Evolutionary conservation across 352 stramenopile species (phyloP).

Genomic region (Phytophthora lateralis): DNA sequence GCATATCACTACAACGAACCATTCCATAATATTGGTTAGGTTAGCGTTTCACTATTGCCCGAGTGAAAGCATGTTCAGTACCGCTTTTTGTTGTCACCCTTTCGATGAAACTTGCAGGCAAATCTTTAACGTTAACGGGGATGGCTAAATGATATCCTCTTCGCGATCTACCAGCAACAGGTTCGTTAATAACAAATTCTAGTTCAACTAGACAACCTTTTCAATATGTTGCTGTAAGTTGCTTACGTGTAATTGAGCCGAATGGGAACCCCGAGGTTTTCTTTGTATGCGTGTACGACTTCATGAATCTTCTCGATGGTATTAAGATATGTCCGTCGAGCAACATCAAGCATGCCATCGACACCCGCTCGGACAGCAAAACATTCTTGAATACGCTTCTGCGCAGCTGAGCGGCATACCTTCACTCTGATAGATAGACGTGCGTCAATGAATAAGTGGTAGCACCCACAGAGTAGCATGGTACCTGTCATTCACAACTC

Average conservation of each 20-base stretch:
- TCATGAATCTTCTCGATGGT: constrained; percentile 87
- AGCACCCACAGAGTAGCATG: neutral
- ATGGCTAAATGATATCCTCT: constrained; percentile 79
- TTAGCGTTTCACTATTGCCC: neutral
- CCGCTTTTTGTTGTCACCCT: constrained; percentile 68
- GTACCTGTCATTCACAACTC: constrained; percentile 80
- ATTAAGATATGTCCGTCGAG: constrained; percentile 78
- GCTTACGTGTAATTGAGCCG: constrained; percentile 83
- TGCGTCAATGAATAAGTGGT: neutral
- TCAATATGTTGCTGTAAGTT: neutral
- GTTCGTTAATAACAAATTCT: constrained; percentile 2
- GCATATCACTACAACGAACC: constrained; percentile 54
- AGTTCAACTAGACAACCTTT: neutral
- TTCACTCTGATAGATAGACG: constrained; percentile 49
- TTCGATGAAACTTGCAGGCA: constrained; percentile 71
- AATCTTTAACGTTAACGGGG: constrained; percentile 54
- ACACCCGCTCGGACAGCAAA: constrained; percentile 83
- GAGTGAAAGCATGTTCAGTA: constrained; percentile 14
- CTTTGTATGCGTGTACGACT: constrained; percentile 75
- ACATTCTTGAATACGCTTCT: constrained; percentile 88
- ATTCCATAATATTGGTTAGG: constrained; percentile 16
- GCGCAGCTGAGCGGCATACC: constrained; percentile 62
- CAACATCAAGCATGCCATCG: constrained; percentile 87
- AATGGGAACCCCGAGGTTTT: constrained; percentile 64
- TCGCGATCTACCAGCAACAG: constrained; percentile 37